phyloP scores from a whole-genome alignment of 352 stramenopile genomes.

The Phytophthora agathidicida region DNA sequence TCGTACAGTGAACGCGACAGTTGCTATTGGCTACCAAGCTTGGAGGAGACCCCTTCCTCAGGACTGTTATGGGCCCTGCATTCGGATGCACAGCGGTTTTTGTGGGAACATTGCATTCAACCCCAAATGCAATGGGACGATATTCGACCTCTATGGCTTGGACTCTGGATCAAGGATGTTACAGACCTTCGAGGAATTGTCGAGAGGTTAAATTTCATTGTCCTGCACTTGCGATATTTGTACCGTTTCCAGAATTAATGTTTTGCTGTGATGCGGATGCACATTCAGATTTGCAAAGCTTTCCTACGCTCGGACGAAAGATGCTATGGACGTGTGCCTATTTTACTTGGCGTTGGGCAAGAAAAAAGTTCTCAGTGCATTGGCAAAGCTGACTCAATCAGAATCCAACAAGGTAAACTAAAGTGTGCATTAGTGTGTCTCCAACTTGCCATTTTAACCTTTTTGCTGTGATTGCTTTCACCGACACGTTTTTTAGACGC shows the following conservation, averaged over 20 bases:
- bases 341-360: constrained; percentile 84
- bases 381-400: constrained; percentile 77
- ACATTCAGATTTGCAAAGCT: constrained; percentile 65
- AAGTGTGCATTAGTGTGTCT: no score
- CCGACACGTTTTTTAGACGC: constrained; percentile 46
- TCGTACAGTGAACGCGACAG: constrained; percentile 24
- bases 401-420: constrained; percentile 77
- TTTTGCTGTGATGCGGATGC: not conserved
- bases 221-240: not conserved
- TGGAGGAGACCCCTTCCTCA: constrained; percentile 72
- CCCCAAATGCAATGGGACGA: constrained; percentile 65
- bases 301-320: constrained; percentile 64
- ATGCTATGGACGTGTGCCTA: constrained; percentile 79
- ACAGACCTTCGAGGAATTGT: constrained; percentile 70
- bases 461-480: not conserved
- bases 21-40: constrained; percentile 18
- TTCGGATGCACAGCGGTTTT: constrained; percentile 80
- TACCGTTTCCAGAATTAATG: not conserved
- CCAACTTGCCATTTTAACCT: not conserved
- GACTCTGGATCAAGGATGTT: constrained; percentile 82
- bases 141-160: constrained; percentile 73
- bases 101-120: constrained; percentile 71
- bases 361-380: constrained; percentile 72
- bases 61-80: constrained; percentile 83
- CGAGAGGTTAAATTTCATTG: constrained; percentile 47